Percentiles rank a stretch among this genome's conserved stretches.
These are phyloP conservation scores for Fusarium annulatum DNA, from an alignment of 2,329 filamentous ascomycete species.

Conservation along the genomic window DNA sequence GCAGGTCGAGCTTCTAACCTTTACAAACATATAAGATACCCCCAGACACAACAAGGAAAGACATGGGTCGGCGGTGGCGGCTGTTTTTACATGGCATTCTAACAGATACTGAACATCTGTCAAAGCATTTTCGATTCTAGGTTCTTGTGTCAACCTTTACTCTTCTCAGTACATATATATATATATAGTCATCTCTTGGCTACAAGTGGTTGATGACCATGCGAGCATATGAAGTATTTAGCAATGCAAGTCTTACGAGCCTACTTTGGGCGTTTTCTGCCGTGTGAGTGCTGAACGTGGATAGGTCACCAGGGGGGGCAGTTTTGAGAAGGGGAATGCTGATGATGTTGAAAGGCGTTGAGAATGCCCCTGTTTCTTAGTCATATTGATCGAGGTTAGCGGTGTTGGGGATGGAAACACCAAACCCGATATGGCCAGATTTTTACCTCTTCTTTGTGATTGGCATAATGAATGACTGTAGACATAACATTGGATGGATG, in stretches of 20 bases:
- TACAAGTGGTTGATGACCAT: slow-evolving; percentile 1
- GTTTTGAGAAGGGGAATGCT: not conserved
- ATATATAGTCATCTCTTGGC: slow-evolving; percentile 16
- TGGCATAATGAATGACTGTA: not conserved
- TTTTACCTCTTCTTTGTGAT: not conserved
- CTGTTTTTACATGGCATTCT: slow-evolving; percentile 18
- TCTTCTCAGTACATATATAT: slow-evolving; percentile 36
- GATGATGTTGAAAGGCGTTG: slow-evolving; percentile 16
- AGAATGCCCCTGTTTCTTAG: slow-evolving; percentile 24
- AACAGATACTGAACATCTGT: slow-evolving; percentile 15
- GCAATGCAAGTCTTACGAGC: slow-evolving; percentile 15
- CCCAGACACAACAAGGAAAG: not conserved
- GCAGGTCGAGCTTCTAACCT: not conserved
- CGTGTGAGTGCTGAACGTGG: not conserved
- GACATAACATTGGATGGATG: not conserved
- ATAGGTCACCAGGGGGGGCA: no score
- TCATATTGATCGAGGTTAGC: slow-evolving; percentile 7
- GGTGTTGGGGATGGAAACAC: slow-evolving; percentile 11
- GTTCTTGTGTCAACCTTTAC: slow-evolving; percentile 24
- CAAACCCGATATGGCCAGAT: slow-evolving; percentile 8
- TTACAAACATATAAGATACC: slow-evolving; percentile 24
- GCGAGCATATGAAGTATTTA: slow-evolving; percentile 19
- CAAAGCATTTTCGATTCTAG: slow-evolving; percentile 11
- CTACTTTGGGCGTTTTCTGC: not conserved
- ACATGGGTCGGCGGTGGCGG: slow-evolving; percentile 3